Evolutionary conservation across 495 filamentous ascomycete species (phyloP), one percentile per base, ranked within the genome.

Genomic region (Talaromyces ruber): DNA sequence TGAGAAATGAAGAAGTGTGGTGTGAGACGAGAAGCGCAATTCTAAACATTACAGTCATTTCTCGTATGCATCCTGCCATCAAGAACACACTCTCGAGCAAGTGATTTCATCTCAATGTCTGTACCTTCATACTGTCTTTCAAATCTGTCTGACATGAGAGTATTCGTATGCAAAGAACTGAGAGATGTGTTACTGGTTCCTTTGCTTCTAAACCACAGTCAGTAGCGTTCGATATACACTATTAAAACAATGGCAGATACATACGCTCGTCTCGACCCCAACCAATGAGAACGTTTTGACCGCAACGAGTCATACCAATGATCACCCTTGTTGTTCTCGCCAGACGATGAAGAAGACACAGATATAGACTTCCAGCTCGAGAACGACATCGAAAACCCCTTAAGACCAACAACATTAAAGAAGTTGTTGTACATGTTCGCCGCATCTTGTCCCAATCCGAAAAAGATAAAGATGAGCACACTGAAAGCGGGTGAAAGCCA

Each of bases 391-490:
- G 26, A n/a, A 11, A 60, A 73, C 28, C 66, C 64, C 18, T 67
- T 68, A 21, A 76, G 62, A 16, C 69, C 74, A 54, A 72, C 59
- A 54, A 53, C 63, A 59, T 69, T 64, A 63, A 70, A 61, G 37
- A 70, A 78, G 3, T 68, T 69, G 58, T 84, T 80, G 70, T 97
- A 97, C 72, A 88, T 84, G 51, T 80, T 80, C n/a, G 82, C 72
- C 4, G 89, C 90, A 61, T 97, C 93, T 22, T 75, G 77, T 16
- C 90, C 92, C 16, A 88, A 82, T 29, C 94, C 94, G 67, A 96
- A 97, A 77, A 92, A 88, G 39, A 84, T 60, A 65, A 95, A 90
- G 14, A 91, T 77, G 53, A 86, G 64, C 52, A 87, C 77, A 0
- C 82, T 82, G 1, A 83, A 75, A 1, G 76, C 75, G 58, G 90